Evolutionary conservation across 1,284 basidiomycete genomes (phyloP).

Genomic region (Inonotus obliquus): DNA sequence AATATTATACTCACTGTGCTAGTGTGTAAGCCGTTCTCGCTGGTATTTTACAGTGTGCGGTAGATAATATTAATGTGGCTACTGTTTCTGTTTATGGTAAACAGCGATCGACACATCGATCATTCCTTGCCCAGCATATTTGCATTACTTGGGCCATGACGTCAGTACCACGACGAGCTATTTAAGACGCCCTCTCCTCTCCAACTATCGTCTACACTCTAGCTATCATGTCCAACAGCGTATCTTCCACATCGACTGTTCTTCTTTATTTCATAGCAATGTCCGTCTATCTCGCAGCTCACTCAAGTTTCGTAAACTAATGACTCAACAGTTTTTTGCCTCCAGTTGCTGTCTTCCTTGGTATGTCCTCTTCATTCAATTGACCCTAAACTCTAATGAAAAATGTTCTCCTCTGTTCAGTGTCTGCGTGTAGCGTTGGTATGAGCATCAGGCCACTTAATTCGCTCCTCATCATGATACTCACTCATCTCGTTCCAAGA

Average conservation of each 20-base stretch:
- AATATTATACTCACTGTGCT: too few relatives aligned
- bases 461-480: constrained; percentile 21
- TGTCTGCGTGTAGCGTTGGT: constrained; percentile 34
- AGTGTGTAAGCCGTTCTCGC: too few relatives aligned
- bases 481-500: constrained; percentile 34
- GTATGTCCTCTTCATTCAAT: constrained; percentile 24
- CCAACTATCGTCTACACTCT: neutral
- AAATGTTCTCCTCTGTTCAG: neutral
- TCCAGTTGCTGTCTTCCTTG: constrained; percentile 48
- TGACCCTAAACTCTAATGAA: neutral
- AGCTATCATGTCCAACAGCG: constrained; percentile 23
- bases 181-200: neutral
- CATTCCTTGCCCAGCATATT: too few relatives aligned
- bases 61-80: too few relatives aligned
- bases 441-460: constrained; percentile 17
- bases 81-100: too few relatives aligned
- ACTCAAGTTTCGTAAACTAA: neutral
- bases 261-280: constrained; percentile 46
- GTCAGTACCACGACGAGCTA: neutral
- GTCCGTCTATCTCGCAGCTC: constrained; percentile 28
- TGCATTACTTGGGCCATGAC: too few relatives aligned
- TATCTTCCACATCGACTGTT: constrained; percentile 36
- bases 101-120: too few relatives aligned
- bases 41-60: too few relatives aligned
- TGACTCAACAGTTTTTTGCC: constrained; percentile 41